phyloP scores from a whole-genome alignment of 2,329 filamentous ascomycete species.

The Stemphylium beticola region DNA sequence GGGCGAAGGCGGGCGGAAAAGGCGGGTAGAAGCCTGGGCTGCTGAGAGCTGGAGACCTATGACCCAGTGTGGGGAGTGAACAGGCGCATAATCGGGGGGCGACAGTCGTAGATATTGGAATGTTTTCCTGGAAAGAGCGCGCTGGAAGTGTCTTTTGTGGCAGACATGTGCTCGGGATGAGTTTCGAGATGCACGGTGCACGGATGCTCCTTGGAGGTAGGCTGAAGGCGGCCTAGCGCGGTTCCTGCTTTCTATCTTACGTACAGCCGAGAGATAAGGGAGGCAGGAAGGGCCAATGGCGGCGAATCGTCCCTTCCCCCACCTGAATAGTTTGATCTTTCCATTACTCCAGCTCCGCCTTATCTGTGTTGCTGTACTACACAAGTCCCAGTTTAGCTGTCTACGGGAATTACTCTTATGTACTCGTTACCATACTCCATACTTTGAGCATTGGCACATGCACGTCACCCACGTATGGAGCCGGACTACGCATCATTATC shows the following conservation, averaged over 20 bases:
- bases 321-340: constrained; percentile 24
- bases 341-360: constrained; percentile 23
- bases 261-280: constrained; percentile 40
- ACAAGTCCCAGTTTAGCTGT: constrained; percentile 8
- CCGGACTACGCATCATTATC: constrained; percentile 26
- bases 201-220: constrained; percentile 9
- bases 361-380: constrained; percentile 19
- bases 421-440: constrained; percentile 35
- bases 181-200: constrained; percentile 15
- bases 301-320: constrained; percentile 19
- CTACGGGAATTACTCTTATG: constrained; percentile 44
- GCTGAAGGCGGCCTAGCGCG: constrained; percentile 20
- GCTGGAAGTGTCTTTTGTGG: constrained; percentile 40
- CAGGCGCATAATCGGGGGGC: constrained; percentile 31
- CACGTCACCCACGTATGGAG: constrained; percentile 32
- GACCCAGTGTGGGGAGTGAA: constrained; percentile 26
- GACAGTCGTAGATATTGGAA: constrained; percentile 20
- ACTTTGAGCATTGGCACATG: constrained; percentile 28
- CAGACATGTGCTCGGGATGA: constrained; percentile 42
- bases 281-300: constrained; percentile 28
- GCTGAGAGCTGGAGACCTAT: constrained; percentile 27
- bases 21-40: constrained; percentile 21
- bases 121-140: constrained; percentile 22
- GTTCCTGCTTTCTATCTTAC: constrained; percentile 11
- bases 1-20: constrained; percentile 17